Evolutionary conservation across 2,329 filamentous ascomycete species (phyloP), one percentile per base, ranked within the genome.

Genomic region (Eurotiales sp.): DNA sequence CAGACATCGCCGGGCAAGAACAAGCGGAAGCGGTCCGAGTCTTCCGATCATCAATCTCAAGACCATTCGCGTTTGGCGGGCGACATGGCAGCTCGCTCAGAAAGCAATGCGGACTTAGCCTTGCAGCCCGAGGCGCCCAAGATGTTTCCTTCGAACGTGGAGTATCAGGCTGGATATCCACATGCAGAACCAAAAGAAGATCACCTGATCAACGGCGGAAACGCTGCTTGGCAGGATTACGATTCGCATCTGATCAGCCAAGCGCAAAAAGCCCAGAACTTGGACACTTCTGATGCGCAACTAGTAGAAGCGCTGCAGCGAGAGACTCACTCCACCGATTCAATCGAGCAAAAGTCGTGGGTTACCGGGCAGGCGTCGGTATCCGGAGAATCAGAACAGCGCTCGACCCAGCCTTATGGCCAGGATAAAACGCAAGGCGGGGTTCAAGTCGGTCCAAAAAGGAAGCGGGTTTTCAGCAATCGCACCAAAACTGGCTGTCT

Each of bases 401-500:
- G 66, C n/a, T 61, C 67, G 12, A 57, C 66, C 27, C 58, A 66
- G 19, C 58, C 64, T 30, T 68, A 67, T 56, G 42, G 58, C 17
- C 61, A 64, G 48, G 68, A 70, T 42, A 61, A 68, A 40, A 50
- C 68, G 44, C 58, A 64, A 30, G 52, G 64, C 27, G 63, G 71
- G 23, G 59, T 69, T 53, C 68, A 72, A 63, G 59, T 70, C 50
- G 64, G 71, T 52, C 64, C 68, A 12, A 72, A 77, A 57, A 67
- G 76, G 52, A 78, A 78, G 54, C 69, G 76, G 17, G 72, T 77
- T 64, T 97, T 96, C 64, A 95, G 90, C 73, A 96, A 96, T 69
- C 82, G 92, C 53, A 96, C 92, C 17, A 97, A 97, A 73, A 96
- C 91, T 8, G 90, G 91, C 27, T 97, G 92, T 68, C 83, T 95